Conservation (phyloP, 495 filamentous ascomycete species). For the Penicillium tannophilum region DNA sequence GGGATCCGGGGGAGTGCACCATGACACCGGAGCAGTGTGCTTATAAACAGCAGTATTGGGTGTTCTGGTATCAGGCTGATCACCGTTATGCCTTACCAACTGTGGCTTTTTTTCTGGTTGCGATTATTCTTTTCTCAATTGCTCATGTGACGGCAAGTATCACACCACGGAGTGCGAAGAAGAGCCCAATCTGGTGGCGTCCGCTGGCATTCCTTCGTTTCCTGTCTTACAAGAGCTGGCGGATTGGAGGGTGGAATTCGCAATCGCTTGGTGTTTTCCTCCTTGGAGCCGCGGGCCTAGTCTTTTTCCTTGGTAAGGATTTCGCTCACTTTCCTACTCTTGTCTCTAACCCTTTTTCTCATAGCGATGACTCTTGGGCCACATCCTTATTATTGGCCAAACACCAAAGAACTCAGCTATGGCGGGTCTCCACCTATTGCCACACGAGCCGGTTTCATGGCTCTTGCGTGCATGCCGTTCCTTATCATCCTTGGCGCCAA, state of each 20-base stretch:
- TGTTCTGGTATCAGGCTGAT: slow-evolving; percentile 57
- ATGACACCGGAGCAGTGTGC: slow-evolving; percentile 51
- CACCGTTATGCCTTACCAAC: slow-evolving; percentile 53
- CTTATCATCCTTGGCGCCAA: slow-evolving; percentile 40
- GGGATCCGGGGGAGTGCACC: slow-evolving; percentile 43
- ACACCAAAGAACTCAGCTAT: slow-evolving; percentile 41
- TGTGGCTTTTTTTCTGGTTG: slow-evolving; percentile 50
- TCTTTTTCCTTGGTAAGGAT: slow-evolving; percentile 49
- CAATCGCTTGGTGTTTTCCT: slow-evolving; percentile 47
- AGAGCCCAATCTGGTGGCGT: slow-evolving; percentile 26
- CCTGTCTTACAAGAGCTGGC: slow-evolving; percentile 44
- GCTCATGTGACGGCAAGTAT: slow-evolving; percentile 31
- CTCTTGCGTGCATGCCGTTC: slow-evolving; percentile 53
- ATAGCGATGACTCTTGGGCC: slow-evolving; percentile 52
- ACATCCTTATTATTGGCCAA: slow-evolving; percentile 61
- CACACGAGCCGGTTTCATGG: slow-evolving; percentile 55
- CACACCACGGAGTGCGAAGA: slow-evolving; percentile 20
- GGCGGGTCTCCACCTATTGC: slow-evolving; percentile 55
- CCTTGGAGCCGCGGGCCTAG: slow-evolving; percentile 38
- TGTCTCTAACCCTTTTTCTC: not conserved
- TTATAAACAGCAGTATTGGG: slow-evolving; percentile 47
- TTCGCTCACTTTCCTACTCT: not conserved
- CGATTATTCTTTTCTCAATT: slow-evolving; percentile 49
- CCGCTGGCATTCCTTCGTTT: slow-evolving; percentile 32
- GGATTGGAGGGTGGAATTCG: slow-evolving; percentile 40